Base-by-base conservation (phyloP, 176 grass and related monocot species). In the Lolium rigidum region DNA sequence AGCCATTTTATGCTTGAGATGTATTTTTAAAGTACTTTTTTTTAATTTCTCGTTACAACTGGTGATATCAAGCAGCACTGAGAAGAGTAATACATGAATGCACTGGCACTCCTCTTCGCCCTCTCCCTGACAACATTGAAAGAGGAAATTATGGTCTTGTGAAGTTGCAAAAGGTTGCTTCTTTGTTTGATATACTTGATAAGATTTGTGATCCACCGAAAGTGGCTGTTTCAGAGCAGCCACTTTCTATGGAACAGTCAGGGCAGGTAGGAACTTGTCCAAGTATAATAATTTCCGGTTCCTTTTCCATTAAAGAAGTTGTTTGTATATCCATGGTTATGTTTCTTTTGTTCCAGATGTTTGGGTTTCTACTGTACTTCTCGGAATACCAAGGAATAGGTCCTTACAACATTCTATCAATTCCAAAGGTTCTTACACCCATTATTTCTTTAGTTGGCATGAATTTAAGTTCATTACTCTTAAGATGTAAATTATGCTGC, bases 31-130 rank as follows among this genome's bases (percentile, higher is more conserved):
- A 56, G 20, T 41, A 70, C 15, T 59, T 9, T 20, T 82, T 15
- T 90, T 15, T 71, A n/a, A 25, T 75, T 63, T 55, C 17, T 86
- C 21, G 66, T 84, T 77, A 39, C 71, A 78, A 76, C 28, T 83
- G n/a, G 55, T 70, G 57, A n/a, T 82, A 65, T 80, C 83, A 83
- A 85, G 74, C 91, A 98, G 96, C 92, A 49, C 74, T 98, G 49
- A 98, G 95, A 78, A 95, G 74, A 86, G 91, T 90, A 59, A 95
- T 98, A 90, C 78, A 93, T 88, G 76, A 94, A 82, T 92, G 93
- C 79, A 89, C 73, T 81, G 52, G 81, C 11, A 76, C 75, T 59
- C 83, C 88, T 88, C 91, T 87, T 79, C 88, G 21, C 81, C 80
- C 47, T 79, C 82, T 95, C 84, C 96, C 96, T 95, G 78, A 91